These are phyloP conservation scores for Syzygium jambos DNA, from an alignment of 345 rosid genomes.

Conservation along the genomic window DNA sequence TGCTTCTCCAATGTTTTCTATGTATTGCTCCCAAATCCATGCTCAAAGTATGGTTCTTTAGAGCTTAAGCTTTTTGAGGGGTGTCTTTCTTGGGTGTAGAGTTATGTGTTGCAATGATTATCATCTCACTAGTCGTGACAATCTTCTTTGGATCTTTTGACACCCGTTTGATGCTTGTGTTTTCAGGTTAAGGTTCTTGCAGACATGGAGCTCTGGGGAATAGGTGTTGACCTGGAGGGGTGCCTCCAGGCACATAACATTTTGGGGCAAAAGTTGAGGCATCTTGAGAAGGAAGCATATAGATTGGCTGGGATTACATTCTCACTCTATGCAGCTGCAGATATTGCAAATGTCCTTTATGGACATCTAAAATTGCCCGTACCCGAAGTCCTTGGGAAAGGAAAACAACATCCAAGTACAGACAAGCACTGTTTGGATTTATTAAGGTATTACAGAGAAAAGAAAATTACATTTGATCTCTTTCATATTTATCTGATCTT, in stretches of 20 bases:
- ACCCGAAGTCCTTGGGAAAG: conserved; percentile 49
- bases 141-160: neutral
- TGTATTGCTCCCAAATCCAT: neutral
- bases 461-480: neutral
- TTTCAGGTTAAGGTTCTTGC: conserved; percentile 81
- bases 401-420: conserved; percentile 87
- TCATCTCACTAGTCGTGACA: neutral
- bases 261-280: conserved; percentile 62
- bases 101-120: neutral
- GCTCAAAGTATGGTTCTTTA: neutral
- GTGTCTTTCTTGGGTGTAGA: neutral
- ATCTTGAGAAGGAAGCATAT: conserved; percentile 79
- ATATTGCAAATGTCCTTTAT: conserved; percentile 83
- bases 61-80: neutral
- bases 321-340: conserved; percentile 75
- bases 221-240: conserved; percentile 88
- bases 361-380: conserved; percentile 74
- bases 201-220: conserved; percentile 94
- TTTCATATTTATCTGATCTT: neutral
- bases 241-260: conserved; percentile 64
- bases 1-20: neutral
- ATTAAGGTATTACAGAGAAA: conserved; percentile 38
- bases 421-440: conserved; percentile 84
- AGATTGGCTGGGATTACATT: conserved; percentile 77
- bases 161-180: neutral